Evolutionary conservation across 768 basidiomycete species (phyloP), one percentile per base, ranked within the genome.

Genomic region (Trametes elegans): DNA sequence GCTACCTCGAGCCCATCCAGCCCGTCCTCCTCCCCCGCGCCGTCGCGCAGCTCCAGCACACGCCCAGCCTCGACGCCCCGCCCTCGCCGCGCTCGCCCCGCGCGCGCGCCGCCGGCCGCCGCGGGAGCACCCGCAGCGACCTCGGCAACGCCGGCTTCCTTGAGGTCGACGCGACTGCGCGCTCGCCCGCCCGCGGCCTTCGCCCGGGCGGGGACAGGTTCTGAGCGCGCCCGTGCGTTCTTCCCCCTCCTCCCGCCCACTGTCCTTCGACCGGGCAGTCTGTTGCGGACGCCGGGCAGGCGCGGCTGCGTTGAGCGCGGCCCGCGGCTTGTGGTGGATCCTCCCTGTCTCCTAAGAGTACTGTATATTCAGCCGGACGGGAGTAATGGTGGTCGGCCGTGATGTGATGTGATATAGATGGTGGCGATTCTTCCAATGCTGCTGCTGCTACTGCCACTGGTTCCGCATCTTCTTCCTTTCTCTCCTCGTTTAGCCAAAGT

Each of bases 1-100:
- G 73, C 27, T 92, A 91, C 66, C 78, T 75, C 3, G 74, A 86
- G 74, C 89, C 89, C 28, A 69, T 87, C 44, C 90, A 91, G 66
- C 89, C 90, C 0, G 74, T 91, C 21, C 58, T 88, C 7, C 49
- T 88, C 23, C 83, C 75, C 8, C 58, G 53, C 18, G 63, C 65
- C 14, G 55, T 49, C 39, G 23, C 31, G 16, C 46, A 54, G 19
- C 28, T 36, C 28, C 21, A 32, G 45, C 49, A 45, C 21, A 14
- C 49, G 26, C 31, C 53, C n/a, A 29, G 40, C 49, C 44, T 51
- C 13, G 47, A 55, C 49, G 39, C 29, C 9, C 58, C 53, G 29
- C 51, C 53, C 24, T 57, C 57, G 21, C 57, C 61, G 16, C 53
- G 56, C 35, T 43, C 39, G 41, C 42, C 46, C n/a, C 28, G 43